Percentiles rank a stretch among this genome's conserved stretches.
These are phyloP conservation scores for Fusarium drepaniforme DNA, from an alignment of 2,329 filamentous ascomycete species.

Conservation along the genomic window DNA sequence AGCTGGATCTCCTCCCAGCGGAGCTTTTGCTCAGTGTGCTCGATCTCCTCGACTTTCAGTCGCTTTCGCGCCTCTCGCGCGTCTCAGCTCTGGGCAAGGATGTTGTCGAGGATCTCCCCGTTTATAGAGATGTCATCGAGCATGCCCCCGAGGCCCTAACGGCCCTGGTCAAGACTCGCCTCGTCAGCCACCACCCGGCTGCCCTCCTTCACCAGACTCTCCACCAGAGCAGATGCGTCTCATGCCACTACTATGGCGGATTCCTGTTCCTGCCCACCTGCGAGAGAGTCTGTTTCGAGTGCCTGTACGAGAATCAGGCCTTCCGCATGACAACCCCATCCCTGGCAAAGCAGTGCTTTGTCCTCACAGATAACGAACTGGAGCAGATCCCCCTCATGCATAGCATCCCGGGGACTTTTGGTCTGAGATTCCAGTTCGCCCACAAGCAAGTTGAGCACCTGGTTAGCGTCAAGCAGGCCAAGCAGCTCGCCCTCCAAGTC, in stretches of 20 bases:
- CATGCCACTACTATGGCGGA: conserved; percentile 45
- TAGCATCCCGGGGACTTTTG: conserved; percentile 42
- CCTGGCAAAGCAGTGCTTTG: conserved; percentile 41
- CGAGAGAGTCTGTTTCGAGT: conserved; percentile 48
- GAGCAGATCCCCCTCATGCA: conserved; percentile 35
- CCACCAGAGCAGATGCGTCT: conserved; percentile 41
- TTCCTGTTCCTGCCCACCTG: conserved; percentile 49
- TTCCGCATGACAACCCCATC: conserved; percentile 41
- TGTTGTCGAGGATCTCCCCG: conserved; percentile 45
- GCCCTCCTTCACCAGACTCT: conserved; percentile 38
- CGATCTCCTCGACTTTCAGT: conserved; percentile 45
- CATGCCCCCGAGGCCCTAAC: conserved; percentile 49
- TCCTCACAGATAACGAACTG: conserved; percentile 37
- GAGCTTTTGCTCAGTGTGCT: conserved; percentile 42
- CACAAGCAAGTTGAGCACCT: conserved; percentile 33
- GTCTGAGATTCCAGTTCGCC: conserved; percentile 28
- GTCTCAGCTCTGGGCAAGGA: conserved; percentile 41
- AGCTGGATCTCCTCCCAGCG: conserved; percentile 42
- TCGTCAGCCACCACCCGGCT: conserved; percentile 40
- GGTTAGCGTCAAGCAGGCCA: conserved; percentile 46
- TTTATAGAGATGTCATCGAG: conserved; percentile 58
- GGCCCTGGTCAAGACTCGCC: conserved; percentile 39
- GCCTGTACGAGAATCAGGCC: conserved; percentile 43
- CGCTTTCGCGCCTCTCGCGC: conserved; percentile 45
- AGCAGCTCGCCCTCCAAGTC: conserved; percentile 41